Conservation (phyloP, 345 rosid species). For the Stellera chamaejasme region DNA sequence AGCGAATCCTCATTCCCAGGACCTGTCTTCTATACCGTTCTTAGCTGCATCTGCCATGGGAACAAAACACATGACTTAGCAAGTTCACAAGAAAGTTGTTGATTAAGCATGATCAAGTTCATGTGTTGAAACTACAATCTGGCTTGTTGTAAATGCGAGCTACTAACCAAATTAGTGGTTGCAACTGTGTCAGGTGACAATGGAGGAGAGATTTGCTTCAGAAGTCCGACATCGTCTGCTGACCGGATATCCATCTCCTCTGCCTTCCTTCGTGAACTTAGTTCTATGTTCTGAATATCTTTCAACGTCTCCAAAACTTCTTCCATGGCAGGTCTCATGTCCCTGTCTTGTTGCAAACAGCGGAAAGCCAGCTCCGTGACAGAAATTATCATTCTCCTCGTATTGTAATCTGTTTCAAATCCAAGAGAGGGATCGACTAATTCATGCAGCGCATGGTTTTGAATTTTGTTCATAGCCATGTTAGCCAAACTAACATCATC, state of each 20-base stretch:
- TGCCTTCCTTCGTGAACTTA: conserved; percentile 13
- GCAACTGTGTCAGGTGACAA: conserved; percentile 40
- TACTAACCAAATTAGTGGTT: conserved; percentile 54
- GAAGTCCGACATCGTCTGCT: conserved; percentile 42
- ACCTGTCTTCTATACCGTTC: conserved; percentile 4
- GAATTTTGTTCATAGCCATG: conserved; percentile 73
- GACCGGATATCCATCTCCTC: conserved; percentile 31
- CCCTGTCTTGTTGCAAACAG: conserved; percentile 75
- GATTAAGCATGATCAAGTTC: neutral
- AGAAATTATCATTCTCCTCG: conserved; percentile 31
- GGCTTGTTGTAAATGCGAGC: conserved; percentile 21
- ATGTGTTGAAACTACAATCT: conserved; percentile 18
- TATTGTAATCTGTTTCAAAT: conserved; percentile 34
- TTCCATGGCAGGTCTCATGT: conserved; percentile 67
- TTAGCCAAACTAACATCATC: conserved; percentile 63
- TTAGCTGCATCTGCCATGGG: conserved; percentile 11
- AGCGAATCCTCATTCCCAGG: neutral
- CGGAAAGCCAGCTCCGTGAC: conserved; percentile 69
- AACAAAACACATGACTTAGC: neutral
- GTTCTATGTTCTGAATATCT: conserved; percentile 32
- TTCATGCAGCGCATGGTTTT: conserved; percentile 53
- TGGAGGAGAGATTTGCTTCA: conserved; percentile 36
- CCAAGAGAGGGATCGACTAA: conserved; percentile 63
- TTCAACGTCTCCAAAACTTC: conserved; percentile 46
- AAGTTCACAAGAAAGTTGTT: too few species aligned